Base-by-base conservation (phyloP, 2,329 filamentous ascomycete genomes). In the Myotisia sp. region DNA sequence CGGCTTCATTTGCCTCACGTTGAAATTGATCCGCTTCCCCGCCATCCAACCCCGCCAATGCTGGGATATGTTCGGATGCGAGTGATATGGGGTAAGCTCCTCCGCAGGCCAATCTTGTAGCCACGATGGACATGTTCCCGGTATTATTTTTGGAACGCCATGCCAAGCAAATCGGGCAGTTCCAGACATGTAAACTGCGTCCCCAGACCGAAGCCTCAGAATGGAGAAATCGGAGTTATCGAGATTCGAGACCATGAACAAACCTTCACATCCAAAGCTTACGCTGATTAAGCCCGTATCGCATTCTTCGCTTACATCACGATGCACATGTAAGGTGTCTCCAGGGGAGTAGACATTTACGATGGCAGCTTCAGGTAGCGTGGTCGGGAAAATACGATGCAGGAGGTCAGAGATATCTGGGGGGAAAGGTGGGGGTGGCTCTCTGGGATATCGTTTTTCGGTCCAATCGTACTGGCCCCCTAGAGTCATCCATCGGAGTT, bases 381-480 rank as follows among this genome's bases (percentile, higher is more conserved):
- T 90, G 7, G 74, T 66, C 0, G 84, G 80, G 45, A 93, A 95
- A 0, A 90, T 56, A 0, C 58, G 58, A 36, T 74, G 65, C 1
- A 94, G 60, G 5, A 93, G 69, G 1, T 51, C 54, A 3, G 74
- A 73, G 31, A 92, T 68, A 49, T 93, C 84, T 1, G 53, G 26
- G 0, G 87, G 86, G 46, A 94, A 94, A 0, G 60, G 48, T 0
- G 83, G 83, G 1, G 80, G 76, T 3, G 54, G 40, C n/a, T 68
- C 65, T 6, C 64, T 54, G 0, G 86, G 85, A 50, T 95, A 95
- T 8, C 72, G 62, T 44, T 92, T 86, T 37, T 74, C 71, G 0
- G 85, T 92, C 90, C 87, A 95, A 60, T 95, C 82, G 55, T 95
- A 95, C 55, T 95, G 90, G 0, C 85, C 87, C 32, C 90, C 90